Percentiles rank a stretch among this genome's conserved stretches.
phyloP scores from a whole-genome alignment of 768 basidiomycete genomes.

The Calocybe indica region DNA sequence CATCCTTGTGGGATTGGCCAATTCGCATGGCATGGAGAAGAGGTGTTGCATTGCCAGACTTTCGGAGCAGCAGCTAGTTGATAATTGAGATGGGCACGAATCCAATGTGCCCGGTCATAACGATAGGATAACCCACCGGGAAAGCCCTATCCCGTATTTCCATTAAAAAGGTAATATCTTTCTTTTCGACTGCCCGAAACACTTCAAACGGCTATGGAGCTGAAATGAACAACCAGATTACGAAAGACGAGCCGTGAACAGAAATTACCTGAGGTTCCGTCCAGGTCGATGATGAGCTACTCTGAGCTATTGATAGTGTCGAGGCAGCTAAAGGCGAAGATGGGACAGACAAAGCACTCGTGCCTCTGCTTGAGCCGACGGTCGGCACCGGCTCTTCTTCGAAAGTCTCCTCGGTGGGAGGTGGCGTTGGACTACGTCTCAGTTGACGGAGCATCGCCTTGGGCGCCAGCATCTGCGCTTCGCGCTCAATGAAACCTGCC shows the following conservation, averaged over 20 bases:
- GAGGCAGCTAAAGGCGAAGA: slow-evolving; percentile 12
- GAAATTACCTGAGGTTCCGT: slow-evolving; percentile 46
- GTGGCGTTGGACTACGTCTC: slow-evolving; percentile 36
- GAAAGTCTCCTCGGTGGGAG: slow-evolving; percentile 12
- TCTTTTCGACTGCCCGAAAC: slow-evolving; percentile 78
- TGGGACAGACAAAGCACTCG: slow-evolving; percentile 15
- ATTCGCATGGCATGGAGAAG: slow-evolving; percentile 88
- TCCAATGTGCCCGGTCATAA: slow-evolving; percentile 17
- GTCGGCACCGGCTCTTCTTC: slow-evolving; percentile 8
- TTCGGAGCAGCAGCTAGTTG: slow-evolving; percentile 68
- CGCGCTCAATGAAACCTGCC: slow-evolving; percentile 65
- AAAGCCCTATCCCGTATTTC: slow-evolving; percentile 78
- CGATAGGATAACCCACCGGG: slow-evolving; percentile 36
- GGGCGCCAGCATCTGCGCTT: slow-evolving; percentile 57
- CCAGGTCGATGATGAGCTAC: slow-evolving; percentile 24
- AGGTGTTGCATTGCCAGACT: slow-evolving; percentile 81
- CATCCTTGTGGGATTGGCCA: slow-evolving; percentile 67
- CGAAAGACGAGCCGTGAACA: not conserved
- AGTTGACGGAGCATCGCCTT: slow-evolving; percentile 52
- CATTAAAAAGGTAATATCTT: slow-evolving; percentile 80
- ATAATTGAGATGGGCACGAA: not conserved
- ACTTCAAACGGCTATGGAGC: slow-evolving; percentile 47
- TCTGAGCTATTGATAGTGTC: slow-evolving; percentile 7
- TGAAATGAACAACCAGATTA: not conserved
- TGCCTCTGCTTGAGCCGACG: slow-evolving; percentile 9